Base-by-base conservation (phyloP, 768 basidiomycete species). In the Termitomyces eurrhizus region DNA sequence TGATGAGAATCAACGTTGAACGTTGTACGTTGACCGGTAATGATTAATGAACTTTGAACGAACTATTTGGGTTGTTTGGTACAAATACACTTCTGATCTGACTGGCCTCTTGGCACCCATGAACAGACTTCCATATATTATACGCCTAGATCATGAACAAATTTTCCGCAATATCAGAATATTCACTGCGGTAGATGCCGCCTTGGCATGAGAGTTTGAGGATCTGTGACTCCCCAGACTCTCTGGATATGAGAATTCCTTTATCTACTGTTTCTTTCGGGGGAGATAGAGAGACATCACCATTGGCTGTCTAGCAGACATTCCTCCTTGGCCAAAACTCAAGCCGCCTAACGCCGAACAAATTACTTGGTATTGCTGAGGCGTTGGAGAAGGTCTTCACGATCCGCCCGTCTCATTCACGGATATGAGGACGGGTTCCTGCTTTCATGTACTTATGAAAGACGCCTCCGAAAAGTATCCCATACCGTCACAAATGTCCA, bases 21-120 rank as follows among this genome's bases (percentile, higher is more conserved):
- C 36, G n/a, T 16, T 14, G 52, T n/a, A n/a, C n/a, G n/a, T n/a
- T n/a, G n/a, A n/a, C n/a, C n/a, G n/a, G n/a, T n/a, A 21, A 26
- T 3, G 3, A n/a, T 16, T 42, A 18, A 16, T 42, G 44, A 37
- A 54, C 14, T 26, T 54, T 39, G 53, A 14, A 3, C 42, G 57
- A 29, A 62, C 56, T 56, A 21, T 9, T n/a, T 53, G 36, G 14
- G 12, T 14, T 65, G 42, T 62, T 65, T 60, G 36, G 52, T 24
- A 37, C 37, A 26, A 29, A 58, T 14, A 29, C 4, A 24, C 51
- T 11, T 18, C 32, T 9, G 32, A 5, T 2, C n/a, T 2, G 29
- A 29, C 29, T 29, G 29, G 29, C n/a, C n/a, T n/a, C 44, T 45
- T 45, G n/a, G n/a, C n/a, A 21, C 3, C 11, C 33, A 52, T 36